Evolutionary conservation across 495 filamentous ascomycete genomes (phyloP).

Genomic region (Massariosphaeria phaeospora): DNA sequence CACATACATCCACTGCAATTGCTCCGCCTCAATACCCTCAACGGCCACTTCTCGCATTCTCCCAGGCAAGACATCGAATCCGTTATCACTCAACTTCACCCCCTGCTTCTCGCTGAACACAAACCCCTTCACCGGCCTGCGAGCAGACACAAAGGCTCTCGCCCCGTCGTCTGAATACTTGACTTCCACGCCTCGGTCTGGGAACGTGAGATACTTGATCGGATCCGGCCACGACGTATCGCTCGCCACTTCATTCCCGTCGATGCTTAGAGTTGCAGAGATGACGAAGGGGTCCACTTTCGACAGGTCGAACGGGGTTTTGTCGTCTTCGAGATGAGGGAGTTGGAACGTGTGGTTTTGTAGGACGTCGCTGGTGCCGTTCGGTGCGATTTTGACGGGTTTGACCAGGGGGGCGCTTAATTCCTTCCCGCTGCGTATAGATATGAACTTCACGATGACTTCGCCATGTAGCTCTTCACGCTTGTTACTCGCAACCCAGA

Average conservation of each 20-base stretch:
- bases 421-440: conserved; percentile 3
- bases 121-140: conserved; percentile 29
- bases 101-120: conserved; percentile 21
- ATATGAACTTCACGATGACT: conserved; percentile 8
- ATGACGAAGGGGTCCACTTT: conserved; percentile 21
- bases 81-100: conserved; percentile 22
- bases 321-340: neutral
- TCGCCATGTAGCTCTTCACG: neutral
- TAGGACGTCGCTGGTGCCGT: conserved; percentile 24
- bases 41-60: conserved; percentile 5
- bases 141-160: neutral
- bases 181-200: conserved; percentile 11
- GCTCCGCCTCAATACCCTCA: neutral
- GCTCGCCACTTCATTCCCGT: conserved; percentile 10
- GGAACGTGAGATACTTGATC: conserved; percentile 22
- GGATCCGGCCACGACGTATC: conserved; percentile 29
- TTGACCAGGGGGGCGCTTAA: neutral
- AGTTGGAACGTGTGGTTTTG: neutral
- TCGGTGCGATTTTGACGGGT: conserved; percentile 4
- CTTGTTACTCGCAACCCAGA: conserved; percentile 22
- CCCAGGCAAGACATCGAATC: conserved; percentile 26
- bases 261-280: conserved; percentile 2
- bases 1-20: conserved; percentile 14
- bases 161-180: neutral
- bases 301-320: neutral